phyloP scores from a whole-genome alignment of 306 rosid genomes.

The Clitoria ternatea region DNA sequence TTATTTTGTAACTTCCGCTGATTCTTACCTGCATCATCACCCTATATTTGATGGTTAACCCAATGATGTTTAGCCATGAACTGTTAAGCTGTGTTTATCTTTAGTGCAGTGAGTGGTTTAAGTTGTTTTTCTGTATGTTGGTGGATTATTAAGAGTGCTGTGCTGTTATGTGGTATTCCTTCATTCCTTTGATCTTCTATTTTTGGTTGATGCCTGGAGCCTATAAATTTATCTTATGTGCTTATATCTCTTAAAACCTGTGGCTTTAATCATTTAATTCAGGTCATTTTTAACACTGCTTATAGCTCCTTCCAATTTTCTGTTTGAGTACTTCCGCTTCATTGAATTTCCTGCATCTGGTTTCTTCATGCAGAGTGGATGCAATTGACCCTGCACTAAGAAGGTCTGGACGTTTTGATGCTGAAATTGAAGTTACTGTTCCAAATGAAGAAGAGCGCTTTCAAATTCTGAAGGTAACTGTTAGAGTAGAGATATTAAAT shows the following conservation, averaged over 20 bases:
- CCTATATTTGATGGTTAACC: too few relatives aligned
- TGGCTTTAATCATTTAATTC: background rate
- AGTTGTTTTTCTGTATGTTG: background rate
- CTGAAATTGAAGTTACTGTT: constrained; percentile 80
- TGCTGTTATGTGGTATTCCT: background rate
- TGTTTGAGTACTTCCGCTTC: background rate
- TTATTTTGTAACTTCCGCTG: too few relatives aligned
- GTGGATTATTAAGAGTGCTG: background rate
- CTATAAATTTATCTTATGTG: constrained; percentile 4
- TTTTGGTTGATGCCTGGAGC: background rate
- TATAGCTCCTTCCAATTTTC: background rate
- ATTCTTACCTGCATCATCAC: too few relatives aligned
- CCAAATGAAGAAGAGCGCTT: constrained; percentile 77
- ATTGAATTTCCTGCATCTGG: constrained; percentile 11
- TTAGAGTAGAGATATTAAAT: background rate
- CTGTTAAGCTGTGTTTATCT: background rate
- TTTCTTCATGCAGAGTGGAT: constrained; percentile 53
- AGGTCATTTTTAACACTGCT: background rate
- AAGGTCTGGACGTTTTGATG: constrained; percentile 86
- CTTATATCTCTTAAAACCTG: constrained; percentile 2
- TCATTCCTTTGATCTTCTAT: background rate
- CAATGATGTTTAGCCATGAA: background rate
- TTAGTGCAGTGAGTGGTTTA: background rate
- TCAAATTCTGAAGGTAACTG: constrained; percentile 77
- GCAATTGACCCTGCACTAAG: constrained; percentile 89